phyloP scores from a whole-genome alignment of 192 early-diverging fungal species.

The Radiomyces spectabilis region DNA sequence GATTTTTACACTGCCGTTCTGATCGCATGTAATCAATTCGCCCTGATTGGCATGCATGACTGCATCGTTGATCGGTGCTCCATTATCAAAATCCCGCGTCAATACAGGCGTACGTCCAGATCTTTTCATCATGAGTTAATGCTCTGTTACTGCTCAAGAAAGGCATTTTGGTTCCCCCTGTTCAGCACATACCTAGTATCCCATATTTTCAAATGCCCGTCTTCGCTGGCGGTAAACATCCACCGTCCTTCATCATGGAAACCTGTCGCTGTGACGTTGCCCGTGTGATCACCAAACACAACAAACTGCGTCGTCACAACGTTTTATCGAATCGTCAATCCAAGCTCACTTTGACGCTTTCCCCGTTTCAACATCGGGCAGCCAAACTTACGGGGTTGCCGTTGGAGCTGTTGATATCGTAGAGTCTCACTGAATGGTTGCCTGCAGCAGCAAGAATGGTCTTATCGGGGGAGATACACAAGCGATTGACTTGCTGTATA shows the following conservation, averaged over 20 bases:
- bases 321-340: no score
- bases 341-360: no score
- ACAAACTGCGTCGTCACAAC: constrained; percentile 29
- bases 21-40: constrained; percentile 74
- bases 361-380: background rate
- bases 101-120: constrained; percentile 40
- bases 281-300: constrained; percentile 55
- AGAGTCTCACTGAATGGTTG: constrained; percentile 76
- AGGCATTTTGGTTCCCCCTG: no score
- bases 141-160: no score
- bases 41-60: constrained; percentile 77
- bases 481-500: constrained; percentile 74
- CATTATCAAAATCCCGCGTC: constrained; percentile 51
- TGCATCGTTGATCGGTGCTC: constrained; percentile 50
- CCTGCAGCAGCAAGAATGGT: constrained; percentile 78
- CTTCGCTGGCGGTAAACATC: constrained; percentile 74
- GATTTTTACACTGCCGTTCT: constrained; percentile 65
- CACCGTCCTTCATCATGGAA: constrained; percentile 67
- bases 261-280: constrained; percentile 52
- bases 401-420: constrained; percentile 75
- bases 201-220: constrained; percentile 74
- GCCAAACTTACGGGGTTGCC: constrained; percentile 55
- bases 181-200: constrained; percentile 74
- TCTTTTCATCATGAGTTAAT: no score
- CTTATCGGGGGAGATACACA: constrained; percentile 86